Evolutionary conservation across 2,329 filamentous ascomycete species (phyloP).

Genomic region (Rutstroemia sp.): DNA sequence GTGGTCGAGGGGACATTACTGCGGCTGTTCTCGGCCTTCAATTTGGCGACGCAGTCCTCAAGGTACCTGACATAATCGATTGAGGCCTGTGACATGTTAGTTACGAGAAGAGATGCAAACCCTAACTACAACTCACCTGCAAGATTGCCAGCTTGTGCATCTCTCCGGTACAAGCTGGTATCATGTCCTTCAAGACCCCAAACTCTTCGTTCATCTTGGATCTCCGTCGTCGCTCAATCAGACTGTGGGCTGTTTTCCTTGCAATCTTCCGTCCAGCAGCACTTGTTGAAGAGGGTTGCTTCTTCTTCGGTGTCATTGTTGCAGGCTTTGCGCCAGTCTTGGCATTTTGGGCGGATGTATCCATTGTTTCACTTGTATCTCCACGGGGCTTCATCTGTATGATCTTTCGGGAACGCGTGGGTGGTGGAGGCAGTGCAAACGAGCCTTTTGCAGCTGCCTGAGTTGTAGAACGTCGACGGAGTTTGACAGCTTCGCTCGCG

Average conservation of each 20-base stretch:
- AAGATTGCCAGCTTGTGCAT: slow-evolving; percentile 98
- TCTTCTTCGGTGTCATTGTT: slow-evolving; percentile 52
- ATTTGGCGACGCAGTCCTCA: slow-evolving; percentile 74
- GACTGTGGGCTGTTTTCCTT: slow-evolving; percentile 88
- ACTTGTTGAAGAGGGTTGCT: slow-evolving; percentile 67
- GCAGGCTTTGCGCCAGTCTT: slow-evolving; percentile 16
- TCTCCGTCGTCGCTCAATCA: slow-evolving; percentile 82
- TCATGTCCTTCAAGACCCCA: slow-evolving; percentile 85
- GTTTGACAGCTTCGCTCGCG: slow-evolving; percentile 34
- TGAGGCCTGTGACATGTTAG: slow-evolving; percentile 57
- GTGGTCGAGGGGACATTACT: slow-evolving; percentile 17
- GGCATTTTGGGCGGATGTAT: slow-evolving; percentile 10
- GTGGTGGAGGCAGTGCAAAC: slow-evolving; percentile 83
- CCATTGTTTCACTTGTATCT: slow-evolving; percentile 32
- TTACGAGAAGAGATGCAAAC: background rate
- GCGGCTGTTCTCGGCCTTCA: slow-evolving; percentile 50
- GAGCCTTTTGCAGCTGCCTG: slow-evolving; percentile 42
- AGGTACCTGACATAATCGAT: slow-evolving; percentile 96
- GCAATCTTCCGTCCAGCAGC: slow-evolving; percentile 91
- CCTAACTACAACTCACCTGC: slow-evolving; percentile 55
- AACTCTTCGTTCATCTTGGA: slow-evolving; percentile 99
- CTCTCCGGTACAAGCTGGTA: slow-evolving; percentile 89
- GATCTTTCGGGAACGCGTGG: slow-evolving; percentile 87
- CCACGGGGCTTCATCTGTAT: slow-evolving; percentile 86
- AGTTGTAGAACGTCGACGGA: slow-evolving; percentile 39